Evolutionary conservation across 108 stramenopile species (phyloP).

Genomic region (Fragilaria crotonensis): DNA sequence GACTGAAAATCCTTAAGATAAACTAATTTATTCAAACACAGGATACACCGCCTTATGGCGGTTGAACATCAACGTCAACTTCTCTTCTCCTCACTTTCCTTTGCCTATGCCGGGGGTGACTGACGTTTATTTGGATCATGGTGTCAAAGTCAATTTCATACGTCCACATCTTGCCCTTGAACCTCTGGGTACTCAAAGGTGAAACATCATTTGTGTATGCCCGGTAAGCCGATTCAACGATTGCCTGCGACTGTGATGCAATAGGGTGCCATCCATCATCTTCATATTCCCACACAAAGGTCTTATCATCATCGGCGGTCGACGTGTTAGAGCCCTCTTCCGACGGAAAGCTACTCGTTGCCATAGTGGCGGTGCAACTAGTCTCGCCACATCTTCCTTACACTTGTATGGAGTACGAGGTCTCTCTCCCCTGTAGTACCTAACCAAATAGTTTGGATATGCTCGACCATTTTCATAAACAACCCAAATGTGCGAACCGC

Average conservation of each 20-base stretch:
- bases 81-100: not conserved
- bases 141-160: not conserved
- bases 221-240: not conserved
- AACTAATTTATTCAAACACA: no score
- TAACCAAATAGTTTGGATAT: conserved; percentile 2
- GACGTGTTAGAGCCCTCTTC: not conserved
- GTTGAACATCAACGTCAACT: no score
- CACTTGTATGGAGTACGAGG: not conserved
- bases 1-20: no score
- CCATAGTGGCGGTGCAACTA: not conserved
- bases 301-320: not conserved
- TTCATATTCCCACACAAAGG: not conserved
- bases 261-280: not conserved
- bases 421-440: not conserved
- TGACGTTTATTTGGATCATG: not conserved
- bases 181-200: not conserved
- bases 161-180: not conserved
- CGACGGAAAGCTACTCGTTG: no score
- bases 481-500: conserved; percentile 1
- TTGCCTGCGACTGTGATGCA: not conserved
- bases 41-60: no score
- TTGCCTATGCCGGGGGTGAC: not conserved
- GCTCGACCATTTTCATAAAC: conserved; percentile 11
- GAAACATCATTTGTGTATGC: not conserved
- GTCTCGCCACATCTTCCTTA: not conserved